These are phyloP conservation scores for Globisporangium recalcitrans DNA, from an alignment of 352 stramenopile genomes.

Conservation along the genomic window DNA sequence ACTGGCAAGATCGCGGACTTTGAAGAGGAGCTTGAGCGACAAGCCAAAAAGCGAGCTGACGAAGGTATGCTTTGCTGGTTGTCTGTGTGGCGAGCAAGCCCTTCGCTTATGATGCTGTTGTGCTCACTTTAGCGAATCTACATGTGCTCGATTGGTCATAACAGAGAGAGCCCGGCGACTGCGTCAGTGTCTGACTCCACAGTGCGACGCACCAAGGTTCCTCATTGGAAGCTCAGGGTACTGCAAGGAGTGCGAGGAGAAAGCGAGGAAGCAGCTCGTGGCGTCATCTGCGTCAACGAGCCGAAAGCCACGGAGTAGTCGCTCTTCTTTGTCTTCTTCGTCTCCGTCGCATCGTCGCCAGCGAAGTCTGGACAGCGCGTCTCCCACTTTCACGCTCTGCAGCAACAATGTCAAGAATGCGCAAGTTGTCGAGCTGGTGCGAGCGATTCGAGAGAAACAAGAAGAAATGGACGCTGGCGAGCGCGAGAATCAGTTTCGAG, in stretches of 20 bases:
- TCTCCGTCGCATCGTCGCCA: conserved; percentile 32
- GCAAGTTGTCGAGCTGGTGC: conserved; percentile 35
- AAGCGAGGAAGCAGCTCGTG: conserved; percentile 7
- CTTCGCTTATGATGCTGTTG: too few species aligned
- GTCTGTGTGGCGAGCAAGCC: neutral
- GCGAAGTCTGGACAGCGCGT: conserved; percentile 39
- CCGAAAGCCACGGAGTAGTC: neutral
- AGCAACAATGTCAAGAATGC: conserved; percentile 43
- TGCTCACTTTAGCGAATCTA: too few species aligned
- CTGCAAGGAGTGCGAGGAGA: conserved; percentile 58
- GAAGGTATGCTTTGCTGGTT: conserved; percentile 28
- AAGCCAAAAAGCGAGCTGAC: conserved; percentile 30
- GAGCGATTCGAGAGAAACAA: conserved; percentile 21
- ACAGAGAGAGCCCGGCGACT: conserved; percentile 44
- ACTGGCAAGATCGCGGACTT: conserved; percentile 29
- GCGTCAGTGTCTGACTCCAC: conserved; percentile 53
- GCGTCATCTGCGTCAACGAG: neutral
- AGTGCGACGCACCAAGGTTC: conserved; percentile 63
- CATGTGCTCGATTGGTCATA: neutral
- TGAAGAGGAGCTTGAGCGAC: conserved; percentile 38
- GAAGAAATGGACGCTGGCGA: conserved; percentile 16
- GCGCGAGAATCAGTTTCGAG: conserved; percentile 8
- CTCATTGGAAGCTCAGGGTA: conserved; percentile 55
- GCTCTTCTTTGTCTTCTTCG: neutral
- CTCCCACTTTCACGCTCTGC: conserved; percentile 16